Percentiles rank a stretch among this genome's conserved stretches.
phyloP scores from a whole-genome alignment of 2,329 filamentous ascomycete genomes.

The Pleoardoris graminearum region DNA sequence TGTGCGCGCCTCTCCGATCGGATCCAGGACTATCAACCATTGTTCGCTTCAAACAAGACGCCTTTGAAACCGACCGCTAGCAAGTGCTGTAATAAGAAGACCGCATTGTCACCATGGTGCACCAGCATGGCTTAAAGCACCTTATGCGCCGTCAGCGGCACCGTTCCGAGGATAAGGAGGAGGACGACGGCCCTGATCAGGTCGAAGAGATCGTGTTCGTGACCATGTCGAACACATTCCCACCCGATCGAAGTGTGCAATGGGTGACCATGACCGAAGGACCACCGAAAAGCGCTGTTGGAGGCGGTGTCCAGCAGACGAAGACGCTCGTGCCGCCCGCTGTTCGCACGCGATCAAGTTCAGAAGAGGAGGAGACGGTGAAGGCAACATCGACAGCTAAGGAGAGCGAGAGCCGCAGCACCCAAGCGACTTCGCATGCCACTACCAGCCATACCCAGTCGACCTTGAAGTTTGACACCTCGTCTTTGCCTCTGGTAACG shows the following conservation, averaged over 20 bases:
- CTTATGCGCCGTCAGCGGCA: constrained; percentile 35
- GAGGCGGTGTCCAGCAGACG: constrained; percentile 23
- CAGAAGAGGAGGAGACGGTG: constrained; percentile 2
- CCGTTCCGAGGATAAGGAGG: constrained; percentile 17
- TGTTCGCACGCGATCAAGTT: constrained; percentile 15
- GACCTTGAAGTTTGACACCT: constrained; percentile 34
- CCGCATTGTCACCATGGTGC: constrained; percentile 23
- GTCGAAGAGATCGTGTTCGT: constrained; percentile 52
- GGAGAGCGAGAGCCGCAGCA: constrained; percentile 13
- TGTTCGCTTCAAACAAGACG: neutral
- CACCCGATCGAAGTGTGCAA: constrained; percentile 44
- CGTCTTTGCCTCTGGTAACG: constrained; percentile 25
- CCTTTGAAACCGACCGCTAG: neutral
- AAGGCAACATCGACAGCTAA: constrained; percentile 20
- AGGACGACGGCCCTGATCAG: constrained; percentile 9
- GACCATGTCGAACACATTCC: constrained; percentile 57
- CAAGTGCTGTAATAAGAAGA: neutral
- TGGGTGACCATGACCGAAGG: constrained; percentile 28
- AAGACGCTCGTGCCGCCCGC: constrained; percentile 20
- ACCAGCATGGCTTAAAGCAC: constrained; percentile 32
- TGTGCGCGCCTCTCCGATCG: constrained; percentile 2
- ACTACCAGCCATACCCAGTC: constrained; percentile 17
- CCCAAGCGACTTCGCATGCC: constrained; percentile 15
- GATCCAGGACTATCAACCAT: constrained; percentile 8
- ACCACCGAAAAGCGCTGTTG: constrained; percentile 18